Evolutionary conservation across 345 rosid genomes (phyloP).

Genomic region (Dimocarpus longan): DNA sequence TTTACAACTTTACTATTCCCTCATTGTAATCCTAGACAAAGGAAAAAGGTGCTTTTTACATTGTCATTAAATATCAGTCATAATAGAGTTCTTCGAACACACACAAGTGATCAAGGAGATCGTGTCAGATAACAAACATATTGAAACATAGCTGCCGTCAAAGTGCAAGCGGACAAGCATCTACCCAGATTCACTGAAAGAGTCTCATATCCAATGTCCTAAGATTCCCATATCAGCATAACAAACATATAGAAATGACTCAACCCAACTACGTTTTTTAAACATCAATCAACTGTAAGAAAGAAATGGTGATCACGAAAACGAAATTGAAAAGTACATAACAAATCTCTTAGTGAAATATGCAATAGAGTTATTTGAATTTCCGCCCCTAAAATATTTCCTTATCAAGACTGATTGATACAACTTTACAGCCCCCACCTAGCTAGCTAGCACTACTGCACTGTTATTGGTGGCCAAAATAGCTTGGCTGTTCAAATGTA

Average conservation of each 20-base stretch:
- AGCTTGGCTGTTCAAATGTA: slow-evolving; percentile 42
- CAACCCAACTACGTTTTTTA: neutral
- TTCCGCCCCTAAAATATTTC: slow-evolving; percentile 14
- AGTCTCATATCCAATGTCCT: slow-evolving; percentile 7
- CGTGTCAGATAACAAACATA: neutral
- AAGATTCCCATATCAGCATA: slow-evolving; percentile 11
- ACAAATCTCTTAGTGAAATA: slow-evolving; percentile 24
- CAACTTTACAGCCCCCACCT: slow-evolving; percentile 32
- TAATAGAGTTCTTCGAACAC: neutral
- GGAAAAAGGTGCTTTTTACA: slow-evolving; percentile 3
- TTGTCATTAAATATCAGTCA: neutral
- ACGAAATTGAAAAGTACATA: slow-evolving; percentile 10
- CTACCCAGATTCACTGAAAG: slow-evolving; percentile 1
- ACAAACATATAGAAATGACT: neutral
- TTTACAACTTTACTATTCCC: slow-evolving; percentile 26
- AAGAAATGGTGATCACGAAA: neutral
- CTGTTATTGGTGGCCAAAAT: slow-evolving; percentile 42
- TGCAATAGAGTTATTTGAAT: slow-evolving; percentile 19
- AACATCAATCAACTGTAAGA: neutral
- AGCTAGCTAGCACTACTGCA: neutral
- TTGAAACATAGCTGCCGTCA: neutral
- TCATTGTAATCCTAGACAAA: neutral
- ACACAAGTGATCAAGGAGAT: neutral
- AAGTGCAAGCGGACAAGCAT: neutral
- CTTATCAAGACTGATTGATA: slow-evolving; percentile 10